Base-by-base conservation (phyloP, 257 asterid species). In the Schizonepeta tenuifolia region DNA sequence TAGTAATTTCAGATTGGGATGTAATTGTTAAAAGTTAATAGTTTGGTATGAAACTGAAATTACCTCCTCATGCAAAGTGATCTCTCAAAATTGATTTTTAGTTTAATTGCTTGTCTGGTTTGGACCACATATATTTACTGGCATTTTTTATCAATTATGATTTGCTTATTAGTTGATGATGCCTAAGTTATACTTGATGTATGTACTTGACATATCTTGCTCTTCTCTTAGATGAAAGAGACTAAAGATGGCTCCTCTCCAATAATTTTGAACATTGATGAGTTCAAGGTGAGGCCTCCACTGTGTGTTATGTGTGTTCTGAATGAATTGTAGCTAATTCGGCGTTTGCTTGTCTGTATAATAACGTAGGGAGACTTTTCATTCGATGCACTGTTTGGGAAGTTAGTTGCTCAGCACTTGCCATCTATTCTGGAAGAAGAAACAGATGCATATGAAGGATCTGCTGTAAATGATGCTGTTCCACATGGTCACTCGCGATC, bases 351-450 rank as follows among this genome's bases (percentile, higher is more conserved):
- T 76, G 54, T 75, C 54, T 73, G 65, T 50, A 24, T 65, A 36
- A 76, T 65, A 41, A 76, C 75, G 79, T 81, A 92, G 99, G 99
- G 99, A 67, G 90, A 89, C 77, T 90, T 95, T 76, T 95, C 98
- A 14, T 95, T 90, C 51, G 99, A 92, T 77, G 91, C 90, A 14
- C 80, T 95, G 85, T 95, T 90, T 17, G 96, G 97, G 58, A 84
- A 86, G 82, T 88, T 95, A 76, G 99, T 95, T 18, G 85, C 84
- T 73, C 86, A 90, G 91, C 78, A 87, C 72, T 86, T 88, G 78
- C 98, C 99, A 65, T 87, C 97, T 73, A 90, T 84, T 81, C 85
- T 85, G 69, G 96, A 86, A 75, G 97, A 88, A 14, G 92, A 87
- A 24, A 67, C 77, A 35, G 94, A 90, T 21, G 60, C 89, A 10